A percentile compares a stretch with the other conserved stretches of the same genome.
These are phyloP conservation scores for Penicillium sp. DNA, from an alignment of 2,329 filamentous ascomycete genomes.

Conservation along the genomic window DNA sequence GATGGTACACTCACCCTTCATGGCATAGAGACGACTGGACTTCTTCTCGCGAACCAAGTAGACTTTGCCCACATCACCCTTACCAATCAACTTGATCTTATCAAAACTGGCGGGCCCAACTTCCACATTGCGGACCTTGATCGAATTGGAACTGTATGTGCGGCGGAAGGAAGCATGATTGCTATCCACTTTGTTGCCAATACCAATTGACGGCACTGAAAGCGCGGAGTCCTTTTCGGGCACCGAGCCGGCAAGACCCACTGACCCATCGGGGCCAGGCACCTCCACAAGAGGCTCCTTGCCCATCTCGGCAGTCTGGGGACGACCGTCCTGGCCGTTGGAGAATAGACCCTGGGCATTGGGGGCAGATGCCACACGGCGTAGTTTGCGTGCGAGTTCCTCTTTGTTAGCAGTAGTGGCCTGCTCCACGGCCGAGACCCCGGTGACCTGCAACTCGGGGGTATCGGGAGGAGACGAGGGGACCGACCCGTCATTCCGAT, in stretches of 20 bases:
- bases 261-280: slow-evolving; percentile 52
- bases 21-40: slow-evolving; percentile 89
- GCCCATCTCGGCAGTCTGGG: slow-evolving; percentile 80
- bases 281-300: slow-evolving; percentile 74
- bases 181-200: slow-evolving; percentile 67
- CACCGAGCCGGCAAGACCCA: slow-evolving; percentile 57
- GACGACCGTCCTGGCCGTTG: slow-evolving; percentile 64
- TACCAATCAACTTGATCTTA: slow-evolving; percentile 99
- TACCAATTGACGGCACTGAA: slow-evolving; percentile 38
- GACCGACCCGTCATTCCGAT: slow-evolving; percentile 92
- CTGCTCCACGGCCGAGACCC: slow-evolving; percentile 66
- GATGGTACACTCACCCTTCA: slow-evolving; percentile 74
- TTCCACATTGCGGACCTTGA: slow-evolving; percentile 96
- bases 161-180: slow-evolving; percentile 77
- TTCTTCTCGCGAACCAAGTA: slow-evolving; percentile 98
- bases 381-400: slow-evolving; percentile 87
- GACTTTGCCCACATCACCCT: slow-evolving; percentile 97
- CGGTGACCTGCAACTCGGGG: slow-evolving; percentile 73
- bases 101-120: slow-evolving; percentile 95
- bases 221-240: slow-evolving; percentile 31
- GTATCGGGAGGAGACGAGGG: slow-evolving; percentile 92
- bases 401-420: slow-evolving; percentile 82
- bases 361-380: slow-evolving; percentile 91
- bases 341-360: slow-evolving; percentile 93
- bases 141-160: slow-evolving; percentile 98